A percentile compares a stretch with the other conserved stretches of the same genome.
These are phyloP conservation scores for Ascoidea asiatica DNA, from an alignment of 805 yeast genomes.

Conservation along the genomic window DNA sequence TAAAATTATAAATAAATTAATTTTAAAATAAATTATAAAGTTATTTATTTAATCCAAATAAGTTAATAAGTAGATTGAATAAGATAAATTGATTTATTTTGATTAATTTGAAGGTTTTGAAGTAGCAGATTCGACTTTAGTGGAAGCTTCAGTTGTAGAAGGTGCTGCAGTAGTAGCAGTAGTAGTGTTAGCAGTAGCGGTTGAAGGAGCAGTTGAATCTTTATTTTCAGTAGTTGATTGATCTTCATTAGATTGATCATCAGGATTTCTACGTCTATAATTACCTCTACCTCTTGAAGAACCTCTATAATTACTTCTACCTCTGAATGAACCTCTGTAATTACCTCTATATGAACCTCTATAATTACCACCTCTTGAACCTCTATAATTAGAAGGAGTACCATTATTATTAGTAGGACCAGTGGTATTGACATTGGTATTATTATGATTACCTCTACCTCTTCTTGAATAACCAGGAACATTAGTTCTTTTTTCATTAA, in stretches of 20 bases:
- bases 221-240: neutral
- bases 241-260: neutral
- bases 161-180: too few relatives aligned
- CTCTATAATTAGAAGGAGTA: too few relatives aligned
- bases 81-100: too few relatives aligned
- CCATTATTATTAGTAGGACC: too few relatives aligned
- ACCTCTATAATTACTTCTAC: too few relatives aligned
- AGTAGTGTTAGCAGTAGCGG: too few relatives aligned
- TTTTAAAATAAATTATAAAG: too few relatives aligned
- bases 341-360: slow-evolving; percentile 10
- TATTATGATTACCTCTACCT: slow-evolving; percentile 13
- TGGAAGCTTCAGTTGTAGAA: neutral
- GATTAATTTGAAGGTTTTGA: neutral
- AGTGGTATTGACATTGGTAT: too few relatives aligned
- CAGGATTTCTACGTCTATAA: neutral
- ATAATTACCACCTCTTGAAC: slow-evolving; percentile 8
- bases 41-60: too few relatives aligned
- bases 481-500: slow-evolving; percentile 40
- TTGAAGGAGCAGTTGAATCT: neutral
- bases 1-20: too few relatives aligned
- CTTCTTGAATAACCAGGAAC: slow-evolving; percentile 29
- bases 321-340: slow-evolving; percentile 7
- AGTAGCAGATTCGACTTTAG: neutral
- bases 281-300: slow-evolving; percentile 6
- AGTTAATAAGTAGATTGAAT: too few relatives aligned